Conservation (phyloP, 768 basidiomycete species). For the Boletus tomentosulus region DNA sequence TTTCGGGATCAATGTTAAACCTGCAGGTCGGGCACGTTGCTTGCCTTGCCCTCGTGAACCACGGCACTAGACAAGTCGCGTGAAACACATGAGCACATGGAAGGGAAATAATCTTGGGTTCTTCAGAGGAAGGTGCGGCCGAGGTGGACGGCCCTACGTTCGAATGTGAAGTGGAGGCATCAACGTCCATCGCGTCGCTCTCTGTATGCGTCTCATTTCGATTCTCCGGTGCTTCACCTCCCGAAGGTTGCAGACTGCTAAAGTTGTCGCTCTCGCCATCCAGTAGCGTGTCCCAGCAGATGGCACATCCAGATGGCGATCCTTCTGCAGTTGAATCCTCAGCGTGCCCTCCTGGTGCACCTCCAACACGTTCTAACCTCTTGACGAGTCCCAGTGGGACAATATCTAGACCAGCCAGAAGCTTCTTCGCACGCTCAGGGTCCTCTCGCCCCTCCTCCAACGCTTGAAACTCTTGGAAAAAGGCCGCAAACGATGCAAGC, state of each 20-base stretch:
- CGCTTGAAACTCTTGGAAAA: conserved; percentile 27
- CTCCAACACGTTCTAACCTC: conserved; percentile 51
- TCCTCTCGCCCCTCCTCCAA: conserved; percentile 48
- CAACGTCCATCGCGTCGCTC: conserved; percentile 17
- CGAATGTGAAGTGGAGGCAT: conserved; percentile 13
- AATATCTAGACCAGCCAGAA: conserved; percentile 60
- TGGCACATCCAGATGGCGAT: conserved; percentile 51
- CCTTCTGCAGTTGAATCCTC: conserved; percentile 34
- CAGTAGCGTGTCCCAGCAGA: conserved; percentile 72
- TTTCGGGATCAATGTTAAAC: conserved; percentile 79
- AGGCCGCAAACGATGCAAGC: conserved; percentile 23
- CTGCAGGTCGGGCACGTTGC: conserved; percentile 83
- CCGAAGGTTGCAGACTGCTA: conserved; percentile 11
- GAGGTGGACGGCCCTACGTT: conserved; percentile 8
- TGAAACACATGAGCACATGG: conserved; percentile 85
- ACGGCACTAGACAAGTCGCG: conserved; percentile 70
- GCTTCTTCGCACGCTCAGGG: conserved; percentile 59
- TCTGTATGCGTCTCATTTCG: conserved; percentile 5
- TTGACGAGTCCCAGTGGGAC: conserved; percentile 65
- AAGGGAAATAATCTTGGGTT: conserved; percentile 56
- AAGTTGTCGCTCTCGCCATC: conserved; percentile 39
- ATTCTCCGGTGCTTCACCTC: conserved; percentile 1
- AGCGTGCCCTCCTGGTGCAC: conserved; percentile 32
- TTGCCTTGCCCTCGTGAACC: conserved; percentile 75
- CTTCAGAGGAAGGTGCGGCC: conserved; percentile 9